These are phyloP conservation scores for Chenopodium formosanum DNA, from an alignment of 148 eudicot species.

Conservation along the genomic window DNA sequence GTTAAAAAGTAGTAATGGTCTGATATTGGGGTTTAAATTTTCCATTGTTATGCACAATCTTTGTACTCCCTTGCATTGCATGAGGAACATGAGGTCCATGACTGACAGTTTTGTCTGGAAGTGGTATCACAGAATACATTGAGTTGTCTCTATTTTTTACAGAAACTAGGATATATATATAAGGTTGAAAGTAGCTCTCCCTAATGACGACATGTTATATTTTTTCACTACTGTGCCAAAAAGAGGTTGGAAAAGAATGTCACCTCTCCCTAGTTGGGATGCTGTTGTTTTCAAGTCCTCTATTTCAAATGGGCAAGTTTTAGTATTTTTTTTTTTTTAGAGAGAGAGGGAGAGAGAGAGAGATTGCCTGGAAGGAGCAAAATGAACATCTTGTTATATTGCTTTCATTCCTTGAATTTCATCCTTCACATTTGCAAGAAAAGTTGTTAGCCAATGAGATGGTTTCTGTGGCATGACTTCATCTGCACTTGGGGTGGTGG, in stretches of 20 bases:
- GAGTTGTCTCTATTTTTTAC: neutral
- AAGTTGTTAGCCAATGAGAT: no score
- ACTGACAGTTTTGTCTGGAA: neutral
- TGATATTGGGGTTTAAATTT: neutral
- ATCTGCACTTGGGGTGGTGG: neutral
- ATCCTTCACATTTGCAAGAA: neutral
- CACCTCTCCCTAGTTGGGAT: neutral
- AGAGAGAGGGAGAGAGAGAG: no score
- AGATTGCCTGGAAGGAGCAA: no score
- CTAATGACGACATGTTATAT: neutral
- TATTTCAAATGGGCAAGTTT: neutral
- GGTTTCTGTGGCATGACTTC: neutral
- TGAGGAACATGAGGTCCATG: neutral
- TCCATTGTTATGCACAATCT: neutral
- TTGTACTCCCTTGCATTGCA: neutral
- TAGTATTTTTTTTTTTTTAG: no score
- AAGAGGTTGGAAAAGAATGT: neutral
- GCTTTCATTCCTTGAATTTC: neutral
- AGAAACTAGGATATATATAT: neutral
- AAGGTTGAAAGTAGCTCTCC: neutral
- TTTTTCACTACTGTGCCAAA: neutral
- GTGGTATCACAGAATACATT: neutral
- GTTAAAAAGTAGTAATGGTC: neutral
- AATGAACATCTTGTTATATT: neutral
- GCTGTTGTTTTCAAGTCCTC: neutral